Conservation (phyloP, 148 eudicot species). For the Cornus suecica region DNA sequence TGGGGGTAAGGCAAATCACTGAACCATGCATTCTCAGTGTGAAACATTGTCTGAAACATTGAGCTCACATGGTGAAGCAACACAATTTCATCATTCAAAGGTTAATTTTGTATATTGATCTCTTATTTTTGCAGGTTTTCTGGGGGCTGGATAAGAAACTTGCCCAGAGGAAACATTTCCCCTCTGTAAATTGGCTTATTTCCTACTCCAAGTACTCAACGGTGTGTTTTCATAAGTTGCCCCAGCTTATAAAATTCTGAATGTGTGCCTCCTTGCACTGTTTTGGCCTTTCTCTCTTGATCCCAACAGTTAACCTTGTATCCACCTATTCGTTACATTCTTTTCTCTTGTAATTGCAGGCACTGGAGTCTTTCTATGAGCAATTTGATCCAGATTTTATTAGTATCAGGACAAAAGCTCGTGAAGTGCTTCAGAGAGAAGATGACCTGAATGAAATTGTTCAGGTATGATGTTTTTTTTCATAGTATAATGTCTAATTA, state of each 20-base stretch:
- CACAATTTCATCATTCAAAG: neutral
- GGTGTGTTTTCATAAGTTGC: slow-evolving; percentile 36
- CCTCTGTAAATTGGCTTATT: slow-evolving; percentile 99
- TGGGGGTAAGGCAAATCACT: too few relatives aligned
- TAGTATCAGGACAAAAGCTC: slow-evolving; percentile 90
- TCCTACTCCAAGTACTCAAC: slow-evolving; percentile 95
- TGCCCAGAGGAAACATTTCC: slow-evolving; percentile 98
- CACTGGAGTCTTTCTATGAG: slow-evolving; percentile 85
- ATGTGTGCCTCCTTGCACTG: neutral
- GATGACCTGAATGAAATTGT: slow-evolving; percentile 97
- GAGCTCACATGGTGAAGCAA: neutral
- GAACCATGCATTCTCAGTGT: neutral
- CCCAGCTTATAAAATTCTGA: neutral
- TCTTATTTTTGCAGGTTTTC: slow-evolving; percentile 61
- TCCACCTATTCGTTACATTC: neutral
- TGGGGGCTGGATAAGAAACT: slow-evolving; percentile 99
- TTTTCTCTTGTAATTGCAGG: slow-evolving; percentile 42
- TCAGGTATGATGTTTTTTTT: slow-evolving; percentile 54
- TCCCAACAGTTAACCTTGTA: neutral
- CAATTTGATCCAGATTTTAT: slow-evolving; percentile 90
- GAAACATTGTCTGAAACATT: neutral
- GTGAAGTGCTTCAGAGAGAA: slow-evolving; percentile 95
- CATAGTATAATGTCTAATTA: neutral
- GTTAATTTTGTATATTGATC: slow-evolving; percentile 2
- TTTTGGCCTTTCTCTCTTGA: neutral